Conservation (phyloP, 495 filamentous ascomycete genomes). For the Aspergillus indologenus region DNA sequence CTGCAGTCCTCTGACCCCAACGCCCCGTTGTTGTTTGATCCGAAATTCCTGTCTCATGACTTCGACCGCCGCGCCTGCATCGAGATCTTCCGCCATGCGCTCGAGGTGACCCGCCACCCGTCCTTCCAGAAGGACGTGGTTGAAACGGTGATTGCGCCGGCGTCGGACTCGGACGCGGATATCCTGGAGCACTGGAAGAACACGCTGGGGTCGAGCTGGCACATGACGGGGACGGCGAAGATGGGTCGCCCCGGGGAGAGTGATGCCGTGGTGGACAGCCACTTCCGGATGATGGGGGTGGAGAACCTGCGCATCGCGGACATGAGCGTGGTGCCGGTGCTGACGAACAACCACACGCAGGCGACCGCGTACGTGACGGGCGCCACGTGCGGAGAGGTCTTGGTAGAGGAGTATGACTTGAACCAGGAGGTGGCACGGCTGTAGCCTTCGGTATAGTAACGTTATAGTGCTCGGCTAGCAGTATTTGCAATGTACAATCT, state of each 20-base stretch:
- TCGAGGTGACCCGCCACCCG: constrained; percentile 43
- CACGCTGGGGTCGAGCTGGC: constrained; percentile 40
- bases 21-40: constrained; percentile 55
- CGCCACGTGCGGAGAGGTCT: not conserved
- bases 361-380: constrained; percentile 25
- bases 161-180: constrained; percentile 54
- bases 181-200: constrained; percentile 48
- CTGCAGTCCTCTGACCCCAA: constrained; percentile 54
- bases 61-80: constrained; percentile 56
- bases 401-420: constrained; percentile 1
- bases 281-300: constrained; percentile 54
- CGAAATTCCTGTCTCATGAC: constrained; percentile 51
- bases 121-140: constrained; percentile 47
- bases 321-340: constrained; percentile 62
- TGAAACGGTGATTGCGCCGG: constrained; percentile 38
- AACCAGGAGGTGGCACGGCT: not conserved
- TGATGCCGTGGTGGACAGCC: constrained; percentile 52
- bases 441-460: no score
- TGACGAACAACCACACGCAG: constrained; percentile 44
- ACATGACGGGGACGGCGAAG: constrained; percentile 59
- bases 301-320: constrained; percentile 59
- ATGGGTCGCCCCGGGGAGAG: constrained; percentile 53
- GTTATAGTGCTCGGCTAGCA: no score
- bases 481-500: no score
- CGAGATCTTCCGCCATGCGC: constrained; percentile 47